These are phyloP conservation scores for Glebionis coronaria DNA, from an alignment of 129 eudicot species.

Conservation along the genomic window DNA sequence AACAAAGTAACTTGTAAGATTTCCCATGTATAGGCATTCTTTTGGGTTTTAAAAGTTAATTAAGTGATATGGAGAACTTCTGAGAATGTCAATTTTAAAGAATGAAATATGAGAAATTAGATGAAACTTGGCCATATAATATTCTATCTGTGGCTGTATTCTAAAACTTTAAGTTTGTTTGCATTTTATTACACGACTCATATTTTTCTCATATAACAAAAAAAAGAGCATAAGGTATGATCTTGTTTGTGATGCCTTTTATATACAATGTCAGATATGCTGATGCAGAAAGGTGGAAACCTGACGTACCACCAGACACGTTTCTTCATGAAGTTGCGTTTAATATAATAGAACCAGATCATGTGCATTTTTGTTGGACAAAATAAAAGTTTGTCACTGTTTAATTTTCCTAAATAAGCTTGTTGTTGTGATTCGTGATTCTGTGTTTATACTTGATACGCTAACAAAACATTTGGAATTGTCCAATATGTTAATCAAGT, in stretches of 20 bases:
- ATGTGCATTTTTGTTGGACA: slow-evolving; percentile 4
- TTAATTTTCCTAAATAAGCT: slow-evolving; percentile 12
- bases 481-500: too few relatives aligned
- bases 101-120: slow-evolving; percentile 25
- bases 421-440: slow-evolving; percentile 7
- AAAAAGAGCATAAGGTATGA: too few relatives aligned
- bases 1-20: slow-evolving; percentile 28
- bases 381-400: slow-evolving; percentile 3
- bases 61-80: slow-evolving; percentile 21
- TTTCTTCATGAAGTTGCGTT: slow-evolving; percentile 32
- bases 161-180: too few relatives aligned
- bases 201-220: too few relatives aligned
- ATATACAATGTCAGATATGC: too few relatives aligned
- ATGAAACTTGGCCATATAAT: slow-evolving; percentile 7
- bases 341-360: slow-evolving; percentile 76
- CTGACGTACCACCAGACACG: too few relatives aligned
- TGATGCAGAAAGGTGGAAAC: too few relatives aligned
- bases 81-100: slow-evolving; percentile 18
- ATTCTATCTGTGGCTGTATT: too few relatives aligned
- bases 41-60: slow-evolving; percentile 15
- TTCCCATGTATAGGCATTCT: slow-evolving; percentile 14
- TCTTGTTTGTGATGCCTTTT: too few relatives aligned
- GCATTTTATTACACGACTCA: too few relatives aligned
- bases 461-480: too few relatives aligned
- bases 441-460: too few relatives aligned